Evolutionary conservation across 2,329 filamentous ascomycete genomes (phyloP).

Genomic region (Berkeleyomyces rouxiae): DNA sequence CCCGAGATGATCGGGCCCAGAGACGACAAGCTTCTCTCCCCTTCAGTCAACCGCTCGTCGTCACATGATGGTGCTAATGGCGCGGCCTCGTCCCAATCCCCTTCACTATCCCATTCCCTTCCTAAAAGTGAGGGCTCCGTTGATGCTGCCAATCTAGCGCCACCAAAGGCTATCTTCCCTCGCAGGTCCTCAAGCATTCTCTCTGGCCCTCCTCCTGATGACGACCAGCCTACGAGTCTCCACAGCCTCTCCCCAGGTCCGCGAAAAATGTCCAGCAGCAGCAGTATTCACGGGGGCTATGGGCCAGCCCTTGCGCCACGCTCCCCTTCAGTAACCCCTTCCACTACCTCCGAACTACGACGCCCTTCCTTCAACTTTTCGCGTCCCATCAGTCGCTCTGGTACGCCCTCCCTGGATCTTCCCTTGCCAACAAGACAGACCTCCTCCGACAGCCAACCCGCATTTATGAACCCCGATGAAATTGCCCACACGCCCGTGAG

Average conservation of each 20-base stretch:
- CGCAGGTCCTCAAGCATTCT: slow-evolving; percentile 42
- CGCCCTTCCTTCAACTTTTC: slow-evolving; percentile 87
- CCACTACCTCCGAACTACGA: slow-evolving; percentile 63
- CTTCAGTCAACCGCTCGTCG: slow-evolving; percentile 41
- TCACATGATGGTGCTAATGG: slow-evolving; percentile 28
- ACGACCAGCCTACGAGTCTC: slow-evolving; percentile 28
- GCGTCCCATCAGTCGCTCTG: slow-evolving; percentile 63
- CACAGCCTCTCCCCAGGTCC: slow-evolving; percentile 35
- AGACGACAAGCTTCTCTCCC: slow-evolving; percentile 29
- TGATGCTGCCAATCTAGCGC: slow-evolving; percentile 26
- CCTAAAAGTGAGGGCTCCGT: slow-evolving; percentile 5
- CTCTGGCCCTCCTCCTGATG: slow-evolving; percentile 54
- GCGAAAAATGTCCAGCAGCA: slow-evolving; percentile 66
- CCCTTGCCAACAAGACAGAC: slow-evolving; percentile 40
- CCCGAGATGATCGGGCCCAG: slow-evolving; percentile 26
- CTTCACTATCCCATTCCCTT: slow-evolving; percentile 12
- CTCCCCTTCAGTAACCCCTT: slow-evolving; percentile 47
- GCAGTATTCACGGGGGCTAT: slow-evolving; percentile 24
- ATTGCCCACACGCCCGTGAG: slow-evolving; percentile 52
- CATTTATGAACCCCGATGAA: slow-evolving; percentile 47
- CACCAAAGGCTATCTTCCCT: slow-evolving; percentile 32
- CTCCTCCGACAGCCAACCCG: slow-evolving; percentile 45
- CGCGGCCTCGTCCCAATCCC: slow-evolving; percentile 22
- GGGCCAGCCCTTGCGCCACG: slow-evolving; percentile 37
- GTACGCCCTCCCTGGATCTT: slow-evolving; percentile 35